Evolutionary conservation across 2,329 filamentous ascomycete genomes (phyloP).

Genomic region (Aspergillus novoparasiticus): DNA sequence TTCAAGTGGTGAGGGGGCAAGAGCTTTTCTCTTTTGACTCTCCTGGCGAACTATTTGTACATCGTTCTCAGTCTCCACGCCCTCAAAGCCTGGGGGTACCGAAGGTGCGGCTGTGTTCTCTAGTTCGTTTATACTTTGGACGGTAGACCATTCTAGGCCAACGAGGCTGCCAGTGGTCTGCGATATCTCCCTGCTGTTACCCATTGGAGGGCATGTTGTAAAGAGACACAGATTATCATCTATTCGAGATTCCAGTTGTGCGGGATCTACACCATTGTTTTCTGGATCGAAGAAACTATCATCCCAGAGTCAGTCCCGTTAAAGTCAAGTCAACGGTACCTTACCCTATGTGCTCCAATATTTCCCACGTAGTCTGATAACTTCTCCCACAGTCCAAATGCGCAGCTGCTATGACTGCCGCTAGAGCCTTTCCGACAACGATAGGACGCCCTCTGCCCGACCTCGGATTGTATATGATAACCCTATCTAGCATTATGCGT

Average conservation of each 20-base stretch:
- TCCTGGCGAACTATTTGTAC: no score
- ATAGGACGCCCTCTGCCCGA: neutral
- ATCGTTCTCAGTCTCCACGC: no score
- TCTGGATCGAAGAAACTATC: neutral
- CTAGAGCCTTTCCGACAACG: neutral
- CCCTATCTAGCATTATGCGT: neutral
- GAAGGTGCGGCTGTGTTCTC: no score
- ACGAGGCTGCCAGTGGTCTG: no score
- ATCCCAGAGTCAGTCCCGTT: no score
- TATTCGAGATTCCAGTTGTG: neutral
- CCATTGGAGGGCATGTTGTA: neutral
- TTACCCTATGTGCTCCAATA: neutral
- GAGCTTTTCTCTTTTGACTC: no score
- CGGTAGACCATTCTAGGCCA: no score
- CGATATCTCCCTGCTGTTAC: no score
- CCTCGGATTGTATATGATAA: neutral
- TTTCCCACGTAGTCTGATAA: neutral
- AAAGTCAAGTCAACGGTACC: no score
- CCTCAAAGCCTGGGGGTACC: no score
- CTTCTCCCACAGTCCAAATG: neutral
- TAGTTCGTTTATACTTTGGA: no score
- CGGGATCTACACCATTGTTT: neutral
- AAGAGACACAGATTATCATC: neutral
- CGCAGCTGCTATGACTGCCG: neutral
- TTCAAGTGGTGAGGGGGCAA: no score